Evolutionary conservation across 1,284 basidiomycete species (phyloP).

Genomic region (Rhizopogon hawkerae): DNA sequence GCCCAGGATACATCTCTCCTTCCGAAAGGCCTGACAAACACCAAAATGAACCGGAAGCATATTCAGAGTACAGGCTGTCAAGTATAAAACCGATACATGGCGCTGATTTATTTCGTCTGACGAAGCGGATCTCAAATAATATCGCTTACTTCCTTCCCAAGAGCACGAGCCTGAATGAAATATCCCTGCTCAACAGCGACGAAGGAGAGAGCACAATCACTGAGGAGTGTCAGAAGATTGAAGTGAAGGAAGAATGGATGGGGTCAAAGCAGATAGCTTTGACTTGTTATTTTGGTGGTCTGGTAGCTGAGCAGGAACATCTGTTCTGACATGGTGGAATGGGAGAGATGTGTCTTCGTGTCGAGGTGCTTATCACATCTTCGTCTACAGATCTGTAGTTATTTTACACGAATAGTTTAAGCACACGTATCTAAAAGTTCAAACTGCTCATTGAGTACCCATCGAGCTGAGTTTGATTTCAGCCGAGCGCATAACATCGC

Average conservation of each 20-base stretch:
- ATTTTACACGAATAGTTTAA: too few relatives aligned
- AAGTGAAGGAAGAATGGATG: slow-evolving; percentile 89
- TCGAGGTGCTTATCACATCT: too few relatives aligned
- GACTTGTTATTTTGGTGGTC: slow-evolving; percentile 76
- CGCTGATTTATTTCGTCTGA: slow-evolving; percentile 67
- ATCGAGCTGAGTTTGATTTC: too few relatives aligned
- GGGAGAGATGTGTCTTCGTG: too few relatives aligned
- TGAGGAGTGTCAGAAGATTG: slow-evolving; percentile 43
- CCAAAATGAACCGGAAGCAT: slow-evolving; percentile 17
- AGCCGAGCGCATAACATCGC: too few relatives aligned
- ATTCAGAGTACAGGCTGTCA: slow-evolving; percentile 61
- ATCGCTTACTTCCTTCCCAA: slow-evolving; percentile 88
- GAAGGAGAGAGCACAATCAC: slow-evolving; percentile 9
- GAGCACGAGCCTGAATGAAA: slow-evolving; percentile 70
- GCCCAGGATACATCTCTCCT: slow-evolving; percentile 59
- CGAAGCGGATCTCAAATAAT: slow-evolving; percentile 65
- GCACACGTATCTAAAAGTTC: too few relatives aligned
- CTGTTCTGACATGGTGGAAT: slow-evolving; percentile 33
- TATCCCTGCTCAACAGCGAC: slow-evolving; percentile 33
- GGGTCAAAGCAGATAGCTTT: slow-evolving; percentile 75
- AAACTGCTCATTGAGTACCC: too few relatives aligned
- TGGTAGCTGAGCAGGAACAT: slow-evolving; percentile 56
- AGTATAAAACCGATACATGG: slow-evolving; percentile 78
- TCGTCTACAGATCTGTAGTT: too few relatives aligned
- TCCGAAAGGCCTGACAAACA: slow-evolving; percentile 10